Base-by-base conservation (phyloP, 306 rosid genomes). In the Acmispon strigosus region DNA sequence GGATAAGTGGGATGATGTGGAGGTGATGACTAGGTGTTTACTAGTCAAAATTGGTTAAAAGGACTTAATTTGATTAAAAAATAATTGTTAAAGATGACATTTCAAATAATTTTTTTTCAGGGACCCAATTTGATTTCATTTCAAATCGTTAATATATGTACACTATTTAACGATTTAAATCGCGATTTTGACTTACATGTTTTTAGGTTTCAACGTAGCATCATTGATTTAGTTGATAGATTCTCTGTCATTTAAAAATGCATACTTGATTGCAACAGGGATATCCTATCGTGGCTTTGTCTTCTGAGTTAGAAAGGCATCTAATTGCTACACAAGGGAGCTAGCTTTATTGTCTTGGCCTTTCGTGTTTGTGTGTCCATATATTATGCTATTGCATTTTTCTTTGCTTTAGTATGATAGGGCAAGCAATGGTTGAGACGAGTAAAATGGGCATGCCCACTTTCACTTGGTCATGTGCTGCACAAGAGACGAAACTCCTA, bases 371-470 rank as follows among this genome's bases (percentile, higher is more conserved):
- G 36, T 12, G 44, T 62, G 56, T 51, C 20, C 22, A 10, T 10
- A 15, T 19, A 27, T 44, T 32, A 27, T 42, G 39, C 47, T 8
- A 16, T 42, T 50, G 16, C 22, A 14, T 32, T 61, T 39, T 47
- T 48, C 29, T 43, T 10, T 20, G 56, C 79, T 76, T 84, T 82
- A 27, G 41, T 49, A 29, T 51, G 86, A 84, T 80, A 61, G 84
- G 54, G 78, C 72, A 66, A 75, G 77, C 75, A 47, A 75, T 75
- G 87, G 83, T 62, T 66, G 54, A 67, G 70, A 78, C 50, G 58
- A 69, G 62, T 19, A 7, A 49, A 56, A 39, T 53, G 47, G 70
- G 4, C 10, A 8, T 42, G 83, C 76, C 80, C 79, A 69, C 65
- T 70, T 78, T 76, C 75, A 63, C 41, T 60, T 16, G 59, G 65